Conservation (phyloP, 1,139 yeast species). For the Diutina scorzettiae region DNA sequence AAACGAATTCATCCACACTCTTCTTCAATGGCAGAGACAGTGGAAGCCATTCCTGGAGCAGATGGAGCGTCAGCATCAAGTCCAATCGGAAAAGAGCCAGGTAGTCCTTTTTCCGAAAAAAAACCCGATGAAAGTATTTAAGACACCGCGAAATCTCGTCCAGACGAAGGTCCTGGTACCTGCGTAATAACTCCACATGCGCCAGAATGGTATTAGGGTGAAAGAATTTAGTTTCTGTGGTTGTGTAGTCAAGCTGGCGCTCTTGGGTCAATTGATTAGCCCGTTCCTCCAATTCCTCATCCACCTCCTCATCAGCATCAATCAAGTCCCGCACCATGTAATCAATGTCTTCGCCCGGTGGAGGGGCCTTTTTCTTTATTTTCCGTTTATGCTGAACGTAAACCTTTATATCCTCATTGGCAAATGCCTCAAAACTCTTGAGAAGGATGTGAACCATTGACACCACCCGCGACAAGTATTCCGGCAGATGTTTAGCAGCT, state of each 20-base stretch:
- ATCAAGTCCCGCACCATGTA: conserved; percentile 13
- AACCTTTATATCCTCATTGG: conserved; percentile 48
- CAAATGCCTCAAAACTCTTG: conserved; percentile 55
- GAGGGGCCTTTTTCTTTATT: conserved; percentile 13
- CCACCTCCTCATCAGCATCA: conserved; percentile 20
- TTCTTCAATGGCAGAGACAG: conserved; percentile 29
- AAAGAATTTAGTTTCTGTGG: conserved; percentile 29
- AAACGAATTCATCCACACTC: conserved; percentile 56
- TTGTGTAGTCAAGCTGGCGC: conserved; percentile 38
- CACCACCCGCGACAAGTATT: conserved; percentile 48
- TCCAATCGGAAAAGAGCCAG: conserved; percentile 64
- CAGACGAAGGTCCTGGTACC: conserved; percentile 51
- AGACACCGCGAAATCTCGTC: conserved; percentile 53
- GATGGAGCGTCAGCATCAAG: conserved; percentile 38
- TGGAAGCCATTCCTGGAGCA: conserved; percentile 22
- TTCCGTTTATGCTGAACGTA: conserved; percentile 35
- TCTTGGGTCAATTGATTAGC: conserved; percentile 25
- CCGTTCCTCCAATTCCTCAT: conserved; percentile 32
- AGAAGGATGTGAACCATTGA: conserved; percentile 58
- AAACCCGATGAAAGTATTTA: conserved; percentile 60
- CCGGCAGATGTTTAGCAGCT: conserved; percentile 56
- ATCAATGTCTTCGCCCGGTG: not conserved
- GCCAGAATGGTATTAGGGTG: conserved; percentile 35
- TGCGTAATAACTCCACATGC: conserved; percentile 36
- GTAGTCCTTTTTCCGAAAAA: conserved; percentile 48